These are phyloP conservation scores for Hypoxylon trugodes DNA, from an alignment of 495 filamentous ascomycete species.

Conservation along the genomic window DNA sequence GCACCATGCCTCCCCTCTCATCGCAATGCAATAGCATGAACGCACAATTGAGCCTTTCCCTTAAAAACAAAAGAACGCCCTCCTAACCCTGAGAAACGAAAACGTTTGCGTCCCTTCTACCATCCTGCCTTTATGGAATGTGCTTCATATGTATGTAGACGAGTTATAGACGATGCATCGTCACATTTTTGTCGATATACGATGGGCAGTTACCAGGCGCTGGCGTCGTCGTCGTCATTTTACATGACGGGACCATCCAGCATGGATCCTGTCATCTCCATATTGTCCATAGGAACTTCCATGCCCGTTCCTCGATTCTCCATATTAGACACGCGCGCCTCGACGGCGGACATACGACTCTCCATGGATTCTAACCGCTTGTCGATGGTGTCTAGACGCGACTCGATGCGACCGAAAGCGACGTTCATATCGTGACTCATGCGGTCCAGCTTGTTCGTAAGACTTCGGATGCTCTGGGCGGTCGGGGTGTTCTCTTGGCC, in stretches of 20 bases:
- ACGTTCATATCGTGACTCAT: conserved; percentile 53
- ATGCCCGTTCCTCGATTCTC: conserved; percentile 50
- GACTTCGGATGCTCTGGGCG: conserved; percentile 54
- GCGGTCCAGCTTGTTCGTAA: conserved; percentile 59
- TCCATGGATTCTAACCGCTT: conserved; percentile 55
- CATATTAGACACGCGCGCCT: conserved; percentile 51
- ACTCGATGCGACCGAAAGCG: conserved; percentile 42
- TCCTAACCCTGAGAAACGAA: background rate
- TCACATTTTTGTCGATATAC: background rate
- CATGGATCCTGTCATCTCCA: conserved; percentile 48
- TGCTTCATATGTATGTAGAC: no score
- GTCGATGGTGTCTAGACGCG: conserved; percentile 52
- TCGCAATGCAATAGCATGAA: conserved; percentile 17
- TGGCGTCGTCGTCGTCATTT: background rate
- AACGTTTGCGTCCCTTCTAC: no score
- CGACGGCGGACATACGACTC: conserved; percentile 49
- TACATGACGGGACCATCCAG: conserved; percentile 41
- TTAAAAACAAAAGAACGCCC: conserved; percentile 27
- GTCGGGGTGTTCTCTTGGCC: conserved; percentile 57
- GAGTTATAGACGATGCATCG: no score
- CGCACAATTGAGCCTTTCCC: conserved; percentile 24
- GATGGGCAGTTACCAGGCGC: background rate
- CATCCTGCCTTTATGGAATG: no score
- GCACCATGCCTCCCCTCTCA: conserved; percentile 19
- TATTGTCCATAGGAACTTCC: conserved; percentile 58